Conservation (phyloP, 2,329 filamentous ascomycete genomes). For the Ascochyta viciae-villosae region DNA sequence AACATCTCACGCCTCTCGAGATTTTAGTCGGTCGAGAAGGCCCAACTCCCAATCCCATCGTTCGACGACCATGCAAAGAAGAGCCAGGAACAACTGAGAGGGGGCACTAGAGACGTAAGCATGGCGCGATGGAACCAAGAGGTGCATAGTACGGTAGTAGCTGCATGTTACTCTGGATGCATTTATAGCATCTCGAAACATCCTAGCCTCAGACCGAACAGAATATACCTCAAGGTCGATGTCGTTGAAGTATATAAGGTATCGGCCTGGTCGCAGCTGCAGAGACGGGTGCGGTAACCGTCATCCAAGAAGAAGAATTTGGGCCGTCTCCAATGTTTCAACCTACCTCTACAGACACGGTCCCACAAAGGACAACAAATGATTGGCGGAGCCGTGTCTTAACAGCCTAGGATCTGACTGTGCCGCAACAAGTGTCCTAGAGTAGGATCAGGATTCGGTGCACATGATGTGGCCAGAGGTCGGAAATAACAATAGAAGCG, state of each 20-base stretch:
- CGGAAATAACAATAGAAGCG: neutral
- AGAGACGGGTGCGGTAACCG: no score
- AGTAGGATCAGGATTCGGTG: neutral
- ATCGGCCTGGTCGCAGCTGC: no score
- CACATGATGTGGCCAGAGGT: neutral
- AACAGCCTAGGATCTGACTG: neutral
- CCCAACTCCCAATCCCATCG: neutral
- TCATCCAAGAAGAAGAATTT: no score
- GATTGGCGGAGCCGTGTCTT: neutral
- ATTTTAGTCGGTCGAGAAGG: slow-evolving; percentile 1
- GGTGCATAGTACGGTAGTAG: neutral
- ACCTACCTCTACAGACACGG: neutral
- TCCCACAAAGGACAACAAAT: neutral
- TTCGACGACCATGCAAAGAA: slow-evolving; percentile 1
- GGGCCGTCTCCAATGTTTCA: no score
- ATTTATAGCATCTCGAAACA: neutral
- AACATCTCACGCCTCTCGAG: neutral
- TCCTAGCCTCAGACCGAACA: neutral
- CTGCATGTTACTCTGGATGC: neutral
- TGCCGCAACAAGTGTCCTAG: neutral
- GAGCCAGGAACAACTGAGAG: neutral
- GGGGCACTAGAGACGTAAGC: neutral
- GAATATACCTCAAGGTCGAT: neutral
- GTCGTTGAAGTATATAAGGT: neutral
- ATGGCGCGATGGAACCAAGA: neutral